Percentiles rank a stretch among this genome's conserved stretches.
Conservation (phyloP, 2,329 filamentous ascomycete genomes). For the Cladosporium sp. region DNA sequence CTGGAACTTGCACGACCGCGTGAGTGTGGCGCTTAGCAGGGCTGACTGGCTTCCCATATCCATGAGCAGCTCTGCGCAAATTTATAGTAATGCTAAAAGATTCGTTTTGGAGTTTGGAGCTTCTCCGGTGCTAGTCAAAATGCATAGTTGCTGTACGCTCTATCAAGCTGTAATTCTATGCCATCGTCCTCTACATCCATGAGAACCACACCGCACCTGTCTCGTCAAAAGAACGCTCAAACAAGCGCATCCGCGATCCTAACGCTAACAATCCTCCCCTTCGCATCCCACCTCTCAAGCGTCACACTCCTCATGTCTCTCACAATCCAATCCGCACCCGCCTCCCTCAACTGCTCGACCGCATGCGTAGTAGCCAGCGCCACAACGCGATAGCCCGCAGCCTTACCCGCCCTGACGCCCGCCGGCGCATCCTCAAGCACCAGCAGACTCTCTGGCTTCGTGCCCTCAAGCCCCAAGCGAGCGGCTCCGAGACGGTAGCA, state of each 20-base stretch:
- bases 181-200: not conserved
- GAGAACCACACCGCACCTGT: not conserved
- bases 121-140: not conserved
- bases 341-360: slow-evolving; percentile 67
- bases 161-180: not conserved
- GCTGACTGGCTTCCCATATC: not conserved
- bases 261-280: slow-evolving; percentile 62
- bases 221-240: not conserved
- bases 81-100: not conserved
- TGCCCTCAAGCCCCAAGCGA: slow-evolving; percentile 41
- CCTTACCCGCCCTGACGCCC: slow-evolving; percentile 79
- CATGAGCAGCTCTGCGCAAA: not conserved
- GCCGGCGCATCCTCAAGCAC: slow-evolving; percentile 90
- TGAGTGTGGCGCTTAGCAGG: not conserved
- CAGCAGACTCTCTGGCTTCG: slow-evolving; percentile 53
- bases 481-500: slow-evolving; percentile 49
- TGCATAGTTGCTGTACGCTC: not conserved
- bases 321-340: slow-evolving; percentile 86
- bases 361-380: slow-evolving; percentile 84
- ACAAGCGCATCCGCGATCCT: slow-evolving; percentile 65
- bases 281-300: slow-evolving; percentile 56
- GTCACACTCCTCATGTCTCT: slow-evolving; percentile 73
- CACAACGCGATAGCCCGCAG: slow-evolving; percentile 79
- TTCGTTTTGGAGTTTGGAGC: not conserved
- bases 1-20: not conserved